Evolutionary conservation across 805 yeast species (phyloP).

Genomic region (Teunomyces pallodes): DNA sequence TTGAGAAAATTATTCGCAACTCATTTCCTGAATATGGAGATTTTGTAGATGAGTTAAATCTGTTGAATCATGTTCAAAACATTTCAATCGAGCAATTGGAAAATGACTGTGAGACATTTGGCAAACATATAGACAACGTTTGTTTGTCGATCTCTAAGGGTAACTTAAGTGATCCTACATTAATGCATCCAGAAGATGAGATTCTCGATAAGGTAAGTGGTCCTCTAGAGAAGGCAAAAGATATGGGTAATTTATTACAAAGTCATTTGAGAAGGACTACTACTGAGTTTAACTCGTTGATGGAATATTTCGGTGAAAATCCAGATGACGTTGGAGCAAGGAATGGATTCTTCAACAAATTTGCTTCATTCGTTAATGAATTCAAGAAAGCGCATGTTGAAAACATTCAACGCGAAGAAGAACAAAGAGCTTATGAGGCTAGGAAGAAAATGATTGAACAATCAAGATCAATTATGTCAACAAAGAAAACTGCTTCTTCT

Average conservation of each 20-base stretch:
- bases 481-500: neutral
- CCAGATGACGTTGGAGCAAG: slow-evolving; percentile 64
- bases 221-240: slow-evolving; percentile 71
- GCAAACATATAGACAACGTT: slow-evolving; percentile 62
- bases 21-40: slow-evolving; percentile 75
- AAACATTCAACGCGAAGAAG: slow-evolving; percentile 79
- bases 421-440: slow-evolving; percentile 47
- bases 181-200: slow-evolving; percentile 81
- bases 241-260: slow-evolving; percentile 61
- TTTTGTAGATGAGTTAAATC: slow-evolving; percentile 70
- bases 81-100: slow-evolving; percentile 80
- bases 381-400: slow-evolving; percentile 79
- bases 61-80: slow-evolving; percentile 61
- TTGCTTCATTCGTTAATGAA: slow-evolving; percentile 74
- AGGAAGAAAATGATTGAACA: slow-evolving; percentile 35
- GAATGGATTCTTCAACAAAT: slow-evolving; percentile 70
- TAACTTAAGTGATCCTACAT: slow-evolving; percentile 72
- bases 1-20: slow-evolving; percentile 82
- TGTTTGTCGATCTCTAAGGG: slow-evolving; percentile 76
- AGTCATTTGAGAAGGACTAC: slow-evolving; percentile 63
- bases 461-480: slow-evolving; percentile 6
- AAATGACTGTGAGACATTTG: slow-evolving; percentile 65
- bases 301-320: slow-evolving; percentile 92
- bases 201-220: slow-evolving; percentile 60
- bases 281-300: slow-evolving; percentile 63